Base-by-base conservation (phyloP, 768 basidiomycete species). In the Cystofilobasidium ferigula region DNA sequence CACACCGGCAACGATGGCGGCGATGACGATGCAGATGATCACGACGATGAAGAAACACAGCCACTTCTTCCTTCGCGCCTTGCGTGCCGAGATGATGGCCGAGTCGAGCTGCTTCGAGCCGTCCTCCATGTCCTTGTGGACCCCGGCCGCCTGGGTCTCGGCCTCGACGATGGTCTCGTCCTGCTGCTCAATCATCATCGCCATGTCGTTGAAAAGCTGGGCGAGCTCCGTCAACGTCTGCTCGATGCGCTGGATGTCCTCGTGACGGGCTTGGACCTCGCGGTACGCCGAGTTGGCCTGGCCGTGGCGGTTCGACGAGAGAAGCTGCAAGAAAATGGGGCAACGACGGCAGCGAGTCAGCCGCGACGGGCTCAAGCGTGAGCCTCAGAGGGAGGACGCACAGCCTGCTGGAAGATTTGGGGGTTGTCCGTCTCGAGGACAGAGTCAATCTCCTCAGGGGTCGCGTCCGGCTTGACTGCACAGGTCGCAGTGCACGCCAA, bases 171-270 rank as follows among this genome's bases (percentile, higher is more conserved):
- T 82, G 3, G 82, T 80, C 66, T 88, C 86, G 57, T 93, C 85
- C 74, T 95, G 89, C 76, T 89, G 85, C 51, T 84, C 80, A 12
- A 91, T 82, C 30, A 92, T 75, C 60, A 84, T 79, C 36, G 83
- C 83, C 88, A 92, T 88, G 72, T 97, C 92, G 69, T 81, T 83
- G 78, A 93, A 91, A 71, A 97, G 77, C 72, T 89, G 87, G 4
- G 87, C 88, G 57, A 97, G 80, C 75, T 94, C 89, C n/a, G 82
- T 85, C 56, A 94, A 77, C 4, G 91, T 95, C 71, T 82, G 80
- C 75, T 94, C 90, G 73, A 94, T 89, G 74, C 82, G 84, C 70
- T 82, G 81, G 70, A 97, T 82, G 68, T 95, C 90, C 71, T 85
- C 81, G 73, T 93, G 89, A 40, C 92, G 82, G 65, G 87, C 84